A percentile compares a stretch with the other conserved stretches of the same genome.
Conservation (phyloP, 176 grass and related monocot species). For the Otatea glauca region DNA sequence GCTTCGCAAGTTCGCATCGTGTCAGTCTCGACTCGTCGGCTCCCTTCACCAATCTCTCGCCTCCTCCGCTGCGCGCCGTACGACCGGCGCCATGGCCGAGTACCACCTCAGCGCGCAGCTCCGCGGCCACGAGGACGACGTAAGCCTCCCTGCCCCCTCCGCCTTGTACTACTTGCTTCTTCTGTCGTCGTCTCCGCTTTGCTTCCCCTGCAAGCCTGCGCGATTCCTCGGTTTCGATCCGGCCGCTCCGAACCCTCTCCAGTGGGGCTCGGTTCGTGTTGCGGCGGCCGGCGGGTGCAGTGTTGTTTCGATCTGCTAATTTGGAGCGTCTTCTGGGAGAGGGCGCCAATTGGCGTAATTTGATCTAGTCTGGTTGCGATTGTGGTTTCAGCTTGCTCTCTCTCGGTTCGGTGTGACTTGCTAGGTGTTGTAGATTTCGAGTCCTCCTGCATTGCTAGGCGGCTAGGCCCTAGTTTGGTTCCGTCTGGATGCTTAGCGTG, state of each 20-base stretch:
- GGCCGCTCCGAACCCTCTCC: background rate
- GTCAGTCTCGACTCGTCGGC: slow-evolving; percentile 38
- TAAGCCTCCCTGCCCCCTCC: slow-evolving; percentile 37
- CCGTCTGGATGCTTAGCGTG: background rate
- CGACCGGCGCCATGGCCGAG: slow-evolving; percentile 47
- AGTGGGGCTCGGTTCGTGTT: background rate
- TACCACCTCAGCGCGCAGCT: slow-evolving; percentile 77
- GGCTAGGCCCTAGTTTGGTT: background rate
- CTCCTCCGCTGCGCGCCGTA: slow-evolving; percentile 29
- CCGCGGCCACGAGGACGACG: slow-evolving; percentile 84
- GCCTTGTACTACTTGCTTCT: background rate
- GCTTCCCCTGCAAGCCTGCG: slow-evolving; percentile 46
- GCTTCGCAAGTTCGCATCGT: slow-evolving; percentile 7
- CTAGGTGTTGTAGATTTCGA: background rate
- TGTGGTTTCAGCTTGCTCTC: slow-evolving; percentile 1
- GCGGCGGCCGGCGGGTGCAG: too few species aligned
- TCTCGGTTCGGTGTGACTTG: background rate
- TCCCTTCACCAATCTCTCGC: slow-evolving; percentile 34
- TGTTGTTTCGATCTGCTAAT: background rate
- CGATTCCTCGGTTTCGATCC: slow-evolving; percentile 27
- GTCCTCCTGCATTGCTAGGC: background rate
- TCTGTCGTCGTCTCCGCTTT: slow-evolving; percentile 40
- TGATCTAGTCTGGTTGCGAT: slow-evolving; percentile 29
- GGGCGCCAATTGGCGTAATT: background rate
- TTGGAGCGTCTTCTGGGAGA: background rate